Conservation (phyloP, 805 yeast genomes). For the Suhomyces xylopsoci region DNA sequence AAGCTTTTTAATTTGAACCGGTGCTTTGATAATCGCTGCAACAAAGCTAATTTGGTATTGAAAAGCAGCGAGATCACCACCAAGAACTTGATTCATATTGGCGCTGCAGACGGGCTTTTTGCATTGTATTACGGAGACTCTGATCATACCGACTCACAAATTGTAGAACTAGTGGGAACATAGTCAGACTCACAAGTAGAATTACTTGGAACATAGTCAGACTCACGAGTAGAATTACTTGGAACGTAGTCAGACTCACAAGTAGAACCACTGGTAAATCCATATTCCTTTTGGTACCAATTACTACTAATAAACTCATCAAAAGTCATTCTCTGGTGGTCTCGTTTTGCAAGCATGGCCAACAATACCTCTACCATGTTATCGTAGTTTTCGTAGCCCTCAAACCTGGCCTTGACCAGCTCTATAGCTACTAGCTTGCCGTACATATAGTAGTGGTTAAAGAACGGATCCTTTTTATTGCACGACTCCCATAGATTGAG, state of each 20-base stretch:
- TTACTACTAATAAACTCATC: neutral
- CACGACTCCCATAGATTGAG: conserved; percentile 1
- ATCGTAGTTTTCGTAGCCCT: neutral
- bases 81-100: neutral
- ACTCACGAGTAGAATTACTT: no score
- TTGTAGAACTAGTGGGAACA: neutral
- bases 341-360: conserved; percentile 1
- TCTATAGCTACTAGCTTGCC: neutral
- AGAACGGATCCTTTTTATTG: neutral
- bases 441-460: neutral
- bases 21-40: neutral
- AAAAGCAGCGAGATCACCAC: neutral
- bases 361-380: neutral
- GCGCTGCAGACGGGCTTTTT: neutral
- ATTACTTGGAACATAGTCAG: no score
- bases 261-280: neutral
- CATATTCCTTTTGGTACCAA: neutral
- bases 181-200: no score
- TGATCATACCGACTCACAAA: neutral
- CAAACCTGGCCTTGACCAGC: neutral
- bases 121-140: neutral
- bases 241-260: no score
- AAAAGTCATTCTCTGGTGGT: neutral
- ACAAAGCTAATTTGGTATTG: neutral
- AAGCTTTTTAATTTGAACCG: conserved; percentile 6